A percentile compares a stretch with the other conserved stretches of the same genome.
These are phyloP conservation scores for Kurtzmaniella quercitrusa DNA, from an alignment of 1,139 yeast species.

Conservation along the genomic window DNA sequence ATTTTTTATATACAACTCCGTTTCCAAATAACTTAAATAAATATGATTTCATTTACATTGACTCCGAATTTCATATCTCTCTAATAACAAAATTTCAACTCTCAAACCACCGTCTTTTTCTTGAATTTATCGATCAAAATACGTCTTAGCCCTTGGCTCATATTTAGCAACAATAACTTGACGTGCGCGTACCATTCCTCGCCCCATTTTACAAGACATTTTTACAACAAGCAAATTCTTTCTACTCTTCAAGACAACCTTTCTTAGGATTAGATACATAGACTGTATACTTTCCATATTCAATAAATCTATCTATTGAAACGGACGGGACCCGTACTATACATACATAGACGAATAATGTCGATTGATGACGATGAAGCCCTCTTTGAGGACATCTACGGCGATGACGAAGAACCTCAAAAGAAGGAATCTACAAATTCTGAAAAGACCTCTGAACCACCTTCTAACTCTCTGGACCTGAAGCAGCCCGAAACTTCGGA, in stretches of 20 bases:
- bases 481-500: background rate
- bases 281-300: conserved; percentile 6
- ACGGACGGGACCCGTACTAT: background rate
- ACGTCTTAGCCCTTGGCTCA: too few relatives aligned
- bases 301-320: conserved; percentile 6
- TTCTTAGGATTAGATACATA: conserved; percentile 4
- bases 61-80: too few relatives aligned
- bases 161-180: too few relatives aligned
- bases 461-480: conserved; percentile 3
- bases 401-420: conserved; percentile 1
- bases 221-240: too few relatives aligned
- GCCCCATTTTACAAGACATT: too few relatives aligned
- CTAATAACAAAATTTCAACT: too few relatives aligned
- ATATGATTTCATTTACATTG: too few relatives aligned
- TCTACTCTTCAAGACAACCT: background rate
- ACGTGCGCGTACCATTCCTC: too few relatives aligned
- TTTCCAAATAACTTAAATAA: too few relatives aligned
- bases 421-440: background rate
- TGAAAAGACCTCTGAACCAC: conserved; percentile 1
- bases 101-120: too few relatives aligned
- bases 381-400: conserved; percentile 9
- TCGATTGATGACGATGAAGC: conserved; percentile 9
- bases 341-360: conserved; percentile 7
- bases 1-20: too few relatives aligned
- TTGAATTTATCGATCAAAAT: too few relatives aligned